Evolutionary conservation across 345 rosid genomes (phyloP).

Genomic region (Draba incana): DNA sequence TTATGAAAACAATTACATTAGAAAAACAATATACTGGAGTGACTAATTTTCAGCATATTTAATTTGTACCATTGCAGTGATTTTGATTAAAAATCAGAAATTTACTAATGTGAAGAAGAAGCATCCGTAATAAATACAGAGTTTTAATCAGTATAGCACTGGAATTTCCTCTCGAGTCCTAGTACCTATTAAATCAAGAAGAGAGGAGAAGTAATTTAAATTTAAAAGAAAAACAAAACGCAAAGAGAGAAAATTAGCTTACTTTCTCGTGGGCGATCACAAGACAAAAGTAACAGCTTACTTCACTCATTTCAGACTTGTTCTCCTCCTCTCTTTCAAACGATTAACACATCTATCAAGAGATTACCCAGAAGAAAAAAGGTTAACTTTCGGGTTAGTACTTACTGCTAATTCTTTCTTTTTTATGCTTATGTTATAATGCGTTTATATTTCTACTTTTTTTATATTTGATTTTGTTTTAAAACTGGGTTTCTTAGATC

Average conservation of each 20-base stretch:
- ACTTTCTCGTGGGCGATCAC: conserved; percentile 42
- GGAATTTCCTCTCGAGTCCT: neutral
- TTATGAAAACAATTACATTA: no score
- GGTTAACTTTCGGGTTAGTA: conserved; percentile 2
- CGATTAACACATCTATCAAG: neutral
- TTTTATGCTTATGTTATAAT: conserved; percentile 1
- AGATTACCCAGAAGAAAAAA: neutral
- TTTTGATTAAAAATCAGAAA: no score
- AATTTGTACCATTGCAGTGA: no score
- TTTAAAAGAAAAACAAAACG: neutral
- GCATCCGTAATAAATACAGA: no score
- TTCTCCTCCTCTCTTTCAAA: conserved; percentile 25
- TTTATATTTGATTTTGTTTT: conserved; percentile 4
- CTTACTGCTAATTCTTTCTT: neutral
- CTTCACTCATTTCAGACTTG: conserved; percentile 19
- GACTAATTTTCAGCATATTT: no score
- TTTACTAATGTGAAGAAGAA: no score
- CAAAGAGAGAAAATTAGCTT: neutral
- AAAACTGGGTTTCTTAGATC: conserved; percentile 16
- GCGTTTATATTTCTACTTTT: neutral
- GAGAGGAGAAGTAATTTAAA: neutral
- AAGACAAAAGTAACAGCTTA: conserved; percentile 35
- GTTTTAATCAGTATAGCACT: no score
- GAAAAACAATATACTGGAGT: no score
- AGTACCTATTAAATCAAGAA: neutral